Evolutionary conservation across 345 rosid species (phyloP).

Genomic region (Nephelium lappaceum): DNA sequence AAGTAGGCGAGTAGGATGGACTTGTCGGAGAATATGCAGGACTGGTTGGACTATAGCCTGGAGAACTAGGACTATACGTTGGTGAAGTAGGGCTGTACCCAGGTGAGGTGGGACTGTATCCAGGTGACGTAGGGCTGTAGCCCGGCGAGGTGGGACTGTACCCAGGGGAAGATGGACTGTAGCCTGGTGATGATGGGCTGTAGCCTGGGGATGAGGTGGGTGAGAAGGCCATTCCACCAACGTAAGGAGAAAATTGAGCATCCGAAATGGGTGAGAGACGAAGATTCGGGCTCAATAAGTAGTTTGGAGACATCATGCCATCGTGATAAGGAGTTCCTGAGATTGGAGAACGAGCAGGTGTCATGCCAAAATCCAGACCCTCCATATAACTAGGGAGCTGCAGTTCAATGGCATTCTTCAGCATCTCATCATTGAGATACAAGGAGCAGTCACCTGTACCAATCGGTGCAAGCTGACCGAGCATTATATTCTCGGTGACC

Average conservation of each 20-base stretch:
- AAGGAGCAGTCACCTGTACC: constrained; percentile 90
- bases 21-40: constrained; percentile 84
- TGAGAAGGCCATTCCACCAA: constrained; percentile 85
- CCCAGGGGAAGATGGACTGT: constrained; percentile 70
- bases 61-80: constrained; percentile 85
- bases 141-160: constrained; percentile 80
- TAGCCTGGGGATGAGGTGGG: constrained; percentile 86
- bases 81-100: constrained; percentile 92
- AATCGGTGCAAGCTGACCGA: constrained; percentile 97
- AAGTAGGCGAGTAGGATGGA: constrained; percentile 78
- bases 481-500: constrained; percentile 95
- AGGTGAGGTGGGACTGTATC: constrained; percentile 84
- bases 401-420: constrained; percentile 96
- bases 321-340: constrained; percentile 97
- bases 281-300: constrained; percentile 75
- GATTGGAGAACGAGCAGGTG: constrained; percentile 86
- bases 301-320: constrained; percentile 94
- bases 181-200: constrained; percentile 78
- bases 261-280: constrained; percentile 81
- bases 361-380: constrained; percentile 84
- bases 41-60: constrained; percentile 81
- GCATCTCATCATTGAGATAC: constrained; percentile 94
- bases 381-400: constrained; percentile 99
- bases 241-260: constrained; percentile 96
- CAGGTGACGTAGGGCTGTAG: constrained; percentile 85